A percentile compares a stretch with the other conserved stretches of the same genome.
These are phyloP conservation scores for Schizochytrium sp. DNA, from an alignment of 108 stramenopile species.

Conservation along the genomic window DNA sequence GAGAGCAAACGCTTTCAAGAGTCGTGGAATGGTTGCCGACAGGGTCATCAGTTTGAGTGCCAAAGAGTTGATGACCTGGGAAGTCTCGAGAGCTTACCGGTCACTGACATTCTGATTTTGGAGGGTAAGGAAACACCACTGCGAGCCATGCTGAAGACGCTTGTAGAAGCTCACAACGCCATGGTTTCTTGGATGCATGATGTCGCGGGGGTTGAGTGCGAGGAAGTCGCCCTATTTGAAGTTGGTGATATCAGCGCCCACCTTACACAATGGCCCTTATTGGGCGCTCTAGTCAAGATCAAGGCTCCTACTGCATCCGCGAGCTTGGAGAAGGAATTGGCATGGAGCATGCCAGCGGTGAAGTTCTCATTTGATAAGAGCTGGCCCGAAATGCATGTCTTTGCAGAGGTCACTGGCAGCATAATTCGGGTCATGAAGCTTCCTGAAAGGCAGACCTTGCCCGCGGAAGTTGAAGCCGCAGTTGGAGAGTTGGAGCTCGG, in stretches of 20 bases:
- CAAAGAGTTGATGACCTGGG: conserved; percentile 38
- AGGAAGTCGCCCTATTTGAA: conserved; percentile 21
- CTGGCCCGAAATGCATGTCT: not conserved
- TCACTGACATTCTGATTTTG: conserved; percentile 1
- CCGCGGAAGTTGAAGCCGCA: not conserved
- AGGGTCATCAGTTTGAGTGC: conserved; percentile 57
- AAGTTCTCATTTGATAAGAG: conserved; percentile 14
- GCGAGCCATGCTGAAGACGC: conserved; percentile 49
- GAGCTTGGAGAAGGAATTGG: conserved; percentile 7
- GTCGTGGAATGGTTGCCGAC: conserved; percentile 37
- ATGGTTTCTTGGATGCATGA: conserved; percentile 27
- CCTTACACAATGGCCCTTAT: not conserved
- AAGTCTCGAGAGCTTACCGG: not conserved
- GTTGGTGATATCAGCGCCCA: not conserved
- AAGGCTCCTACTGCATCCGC: not conserved
- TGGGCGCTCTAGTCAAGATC: conserved; percentile 45
- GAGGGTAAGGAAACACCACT: conserved; percentile 38
- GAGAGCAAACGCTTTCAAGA: not conserved
- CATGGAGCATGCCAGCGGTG: conserved; percentile 52
- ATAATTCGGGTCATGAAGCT: not conserved
- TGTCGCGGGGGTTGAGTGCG: not conserved
- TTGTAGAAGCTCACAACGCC: conserved; percentile 35
- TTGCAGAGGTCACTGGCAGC: not conserved
- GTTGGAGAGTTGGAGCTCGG: not conserved
- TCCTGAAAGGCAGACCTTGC: not conserved